Conservation (phyloP, 2,329 filamentous ascomycete species). For the Raffaelea ambrosiae region DNA sequence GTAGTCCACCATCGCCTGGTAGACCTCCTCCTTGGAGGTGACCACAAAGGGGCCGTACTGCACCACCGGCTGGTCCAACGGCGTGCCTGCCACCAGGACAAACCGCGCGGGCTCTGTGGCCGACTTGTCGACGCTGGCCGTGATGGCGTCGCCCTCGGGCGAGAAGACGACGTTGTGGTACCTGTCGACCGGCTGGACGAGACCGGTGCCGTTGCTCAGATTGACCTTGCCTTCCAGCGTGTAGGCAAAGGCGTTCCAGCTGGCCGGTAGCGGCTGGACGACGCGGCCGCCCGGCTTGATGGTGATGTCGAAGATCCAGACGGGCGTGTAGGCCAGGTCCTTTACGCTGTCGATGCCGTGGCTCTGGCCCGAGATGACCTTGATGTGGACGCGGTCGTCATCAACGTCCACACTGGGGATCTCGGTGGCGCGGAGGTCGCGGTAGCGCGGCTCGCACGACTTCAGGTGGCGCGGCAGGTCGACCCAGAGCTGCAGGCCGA, state of each 20-base stretch:
- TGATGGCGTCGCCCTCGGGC: slow-evolving; percentile 65
- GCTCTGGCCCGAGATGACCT: slow-evolving; percentile 81
- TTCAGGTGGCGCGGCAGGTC: slow-evolving; percentile 79
- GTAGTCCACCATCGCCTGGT: slow-evolving; percentile 69
- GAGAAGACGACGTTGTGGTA: slow-evolving; percentile 90
- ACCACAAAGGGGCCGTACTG: slow-evolving; percentile 85
- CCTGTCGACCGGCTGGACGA: slow-evolving; percentile 45
- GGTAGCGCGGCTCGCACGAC: slow-evolving; percentile 83
- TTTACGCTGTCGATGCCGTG: slow-evolving; percentile 80
- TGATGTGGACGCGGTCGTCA: slow-evolving; percentile 66
- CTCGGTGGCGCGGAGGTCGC: slow-evolving; percentile 70
- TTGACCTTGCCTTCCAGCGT: slow-evolving; percentile 64
- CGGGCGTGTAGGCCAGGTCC: slow-evolving; percentile 85
- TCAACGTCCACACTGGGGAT: slow-evolving; percentile 69
- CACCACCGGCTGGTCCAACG: slow-evolving; percentile 70
- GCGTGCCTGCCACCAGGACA: slow-evolving; percentile 69
- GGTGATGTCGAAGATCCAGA: slow-evolving; percentile 86
- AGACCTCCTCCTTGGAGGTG: slow-evolving; percentile 61
- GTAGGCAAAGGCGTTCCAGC: slow-evolving; percentile 90
- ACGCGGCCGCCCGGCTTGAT: slow-evolving; percentile 73
- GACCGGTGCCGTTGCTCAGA: slow-evolving; percentile 45
- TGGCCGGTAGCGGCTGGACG: slow-evolving; percentile 63
- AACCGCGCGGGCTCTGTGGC: slow-evolving; percentile 52
- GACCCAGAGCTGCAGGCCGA: slow-evolving; percentile 93
- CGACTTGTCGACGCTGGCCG: slow-evolving; percentile 58